Evolutionary conservation across 1,284 basidiomycete genomes (phyloP).

Genomic region (Malassezia restricta): DNA sequence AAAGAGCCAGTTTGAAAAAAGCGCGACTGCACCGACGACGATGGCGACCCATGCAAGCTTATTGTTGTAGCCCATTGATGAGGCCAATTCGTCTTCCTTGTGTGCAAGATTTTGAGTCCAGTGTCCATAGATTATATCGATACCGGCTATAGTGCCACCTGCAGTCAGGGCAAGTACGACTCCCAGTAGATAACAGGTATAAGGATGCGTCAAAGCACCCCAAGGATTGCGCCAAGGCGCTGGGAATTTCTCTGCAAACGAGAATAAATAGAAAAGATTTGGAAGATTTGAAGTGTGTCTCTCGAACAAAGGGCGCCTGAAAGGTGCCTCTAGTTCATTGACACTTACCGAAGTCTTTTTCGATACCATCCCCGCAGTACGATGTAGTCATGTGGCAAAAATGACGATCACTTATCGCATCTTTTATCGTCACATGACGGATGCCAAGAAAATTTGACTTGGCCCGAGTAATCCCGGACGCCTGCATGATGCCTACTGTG

Average conservation of each 20-base stretch:
- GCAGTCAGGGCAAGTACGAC: constrained; percentile 24
- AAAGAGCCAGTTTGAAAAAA: constrained; percentile 41
- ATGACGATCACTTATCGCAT: too few relatives aligned
- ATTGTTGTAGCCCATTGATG: constrained; percentile 20
- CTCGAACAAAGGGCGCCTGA: not conserved
- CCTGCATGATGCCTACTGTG: too few relatives aligned
- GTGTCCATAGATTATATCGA: constrained; percentile 40
- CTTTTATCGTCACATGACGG: too few relatives aligned
- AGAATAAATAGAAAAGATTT: constrained; percentile 8
- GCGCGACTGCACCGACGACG: constrained; percentile 38
- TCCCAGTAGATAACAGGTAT: constrained; percentile 28
- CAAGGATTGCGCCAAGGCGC: constrained; percentile 13
- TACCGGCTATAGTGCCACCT: constrained; percentile 24
- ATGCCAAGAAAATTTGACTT: too few relatives aligned
- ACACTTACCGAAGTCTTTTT: too few relatives aligned
- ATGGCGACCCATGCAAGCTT: constrained; percentile 45
- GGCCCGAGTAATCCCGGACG: too few relatives aligned
- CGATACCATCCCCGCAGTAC: too few relatives aligned
- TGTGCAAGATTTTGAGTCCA: constrained; percentile 24
- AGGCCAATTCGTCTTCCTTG: not conserved
- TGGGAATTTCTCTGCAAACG: constrained; percentile 10
- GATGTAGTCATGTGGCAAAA: too few relatives aligned
- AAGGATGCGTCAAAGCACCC: constrained; percentile 27
- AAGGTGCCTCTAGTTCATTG: constrained; percentile 1
- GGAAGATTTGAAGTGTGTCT: constrained; percentile 2